Evolutionary conservation across 2,329 filamentous ascomycete species (phyloP), one percentile per base, ranked within the genome.

Genomic region (Dactylonectria macrodidyma): DNA sequence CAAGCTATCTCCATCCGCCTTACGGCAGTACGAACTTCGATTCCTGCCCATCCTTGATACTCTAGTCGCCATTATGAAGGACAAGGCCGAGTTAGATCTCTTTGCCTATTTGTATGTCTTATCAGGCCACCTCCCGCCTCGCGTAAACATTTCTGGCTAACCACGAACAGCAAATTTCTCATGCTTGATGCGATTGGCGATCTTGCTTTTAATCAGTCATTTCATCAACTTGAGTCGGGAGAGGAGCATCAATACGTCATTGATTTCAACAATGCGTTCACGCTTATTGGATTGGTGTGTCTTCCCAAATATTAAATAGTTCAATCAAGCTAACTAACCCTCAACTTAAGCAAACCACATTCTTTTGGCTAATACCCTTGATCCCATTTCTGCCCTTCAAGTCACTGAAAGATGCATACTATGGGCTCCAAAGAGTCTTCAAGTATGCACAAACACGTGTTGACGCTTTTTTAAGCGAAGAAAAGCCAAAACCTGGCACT

Each of bases 1-100:
- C 41, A 46, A 46, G 41, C 41, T 46, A 19, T 46, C 41, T 46
- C 41, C 41, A 46, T 46, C n/a, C 41, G n/a, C 41, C 19, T 46
- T 46, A 5, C 41, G 41, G 41, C 41, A 46, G 41, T 46, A 19
- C 19, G 41, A 46, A 46, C n/a, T 6, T 16, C 41, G 41, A 22
- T 46, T 46, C n/a, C 3, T 19, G 41, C 16, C 41, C 19, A 46
- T 46, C 5, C 41, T 46, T 16, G 41, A 46, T 46, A 46, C 16
- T 10, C 41, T n/a, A 46, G 41, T 46, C 41, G 7, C n/a, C 41
- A 46, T 46, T 46, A 46, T 46, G 41, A 46, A 46, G 41, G 41
- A 46, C 16, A 46, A 46, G n/a, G n/a, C 16, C 14, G 41, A 46
- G n/a, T n/a, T 46, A 9, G 41, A 19, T 46, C 41, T 46, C 41